A percentile compares a stretch with the other conserved stretches of the same genome.
These are phyloP conservation scores for Backusella tarrabulga DNA, from an alignment of 192 early-diverging fungal species.

Conservation along the genomic window DNA sequence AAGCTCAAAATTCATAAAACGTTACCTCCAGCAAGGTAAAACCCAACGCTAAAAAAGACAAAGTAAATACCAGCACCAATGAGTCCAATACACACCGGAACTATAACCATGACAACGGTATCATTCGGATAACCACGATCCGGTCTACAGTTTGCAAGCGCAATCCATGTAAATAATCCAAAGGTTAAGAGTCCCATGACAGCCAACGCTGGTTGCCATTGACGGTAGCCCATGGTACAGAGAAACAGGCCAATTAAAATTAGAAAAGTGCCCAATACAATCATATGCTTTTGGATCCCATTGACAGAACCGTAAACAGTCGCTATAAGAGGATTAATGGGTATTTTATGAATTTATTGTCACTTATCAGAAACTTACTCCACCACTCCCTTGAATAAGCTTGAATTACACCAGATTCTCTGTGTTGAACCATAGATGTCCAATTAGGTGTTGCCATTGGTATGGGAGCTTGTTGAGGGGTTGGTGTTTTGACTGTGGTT, in stretches of 20 bases:
- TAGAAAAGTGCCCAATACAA: not conserved
- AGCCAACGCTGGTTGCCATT: not conserved
- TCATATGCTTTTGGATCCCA: not conserved
- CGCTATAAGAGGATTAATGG: not conserved
- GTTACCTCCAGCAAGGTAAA: constrained; percentile 12
- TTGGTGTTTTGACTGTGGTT: not conserved
- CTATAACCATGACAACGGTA: not conserved
- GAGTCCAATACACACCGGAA: constrained; percentile 5
- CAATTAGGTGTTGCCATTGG: not conserved
- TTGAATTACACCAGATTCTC: not conserved
- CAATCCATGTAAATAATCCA: not conserved
- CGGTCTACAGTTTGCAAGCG: constrained; percentile 12
- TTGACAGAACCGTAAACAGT: not conserved
- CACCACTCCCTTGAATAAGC: not conserved
- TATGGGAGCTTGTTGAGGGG: not conserved
- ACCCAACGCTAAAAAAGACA: not conserved
- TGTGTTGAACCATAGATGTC: not conserved
- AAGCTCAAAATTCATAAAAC: too few species aligned
- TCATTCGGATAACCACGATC: constrained; percentile 5
- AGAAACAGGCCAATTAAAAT: not conserved
- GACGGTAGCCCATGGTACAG: not conserved
- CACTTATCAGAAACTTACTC: not conserved
- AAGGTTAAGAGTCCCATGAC: not conserved
- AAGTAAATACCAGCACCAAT: constrained; percentile 4
- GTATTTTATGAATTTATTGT: not conserved